Base-by-base conservation (phyloP, 345 rosid species). In the Microthlaspi erraticum region DNA sequence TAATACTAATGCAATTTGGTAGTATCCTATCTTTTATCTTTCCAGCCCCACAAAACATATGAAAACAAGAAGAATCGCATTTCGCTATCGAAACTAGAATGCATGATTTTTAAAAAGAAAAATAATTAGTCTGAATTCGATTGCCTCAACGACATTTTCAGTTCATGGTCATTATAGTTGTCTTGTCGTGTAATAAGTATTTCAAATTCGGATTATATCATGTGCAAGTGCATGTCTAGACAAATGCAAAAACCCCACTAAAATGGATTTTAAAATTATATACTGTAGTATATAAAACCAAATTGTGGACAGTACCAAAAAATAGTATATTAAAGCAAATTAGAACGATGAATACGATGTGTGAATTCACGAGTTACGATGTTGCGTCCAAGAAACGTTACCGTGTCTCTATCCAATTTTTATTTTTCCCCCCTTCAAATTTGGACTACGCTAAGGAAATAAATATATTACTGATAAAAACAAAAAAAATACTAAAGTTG, bases 331-430 rank as follows among this genome's bases (percentile, higher is more conserved):
- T 11, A 65, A 65, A 29, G 60, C 38, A 66, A 58, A 67, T 33
- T 33, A 33, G 51, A 74, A 53, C 73, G 78, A 68, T 67, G 73
- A 74, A 67, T 67, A 67, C 78, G 69, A 74, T 43, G 73, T 68
- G 58, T 60, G 69, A 67, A 67, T 67, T 74, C 78, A 68, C 78
- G 78, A 74, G 63, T 74, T 60, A 67, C 73, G 73, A 74, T 60
- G 69, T 67, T 67, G 63, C 78, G 78, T 74, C 64, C 73, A 53
- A 60, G 78, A 67, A 74, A 74, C 78, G 78, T 74, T 74, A 53
- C 69, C 36, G 43, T 74, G 68, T 60, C 78, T 44, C 57, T 51
- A 53, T 74, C 73, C 50, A 67, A 67, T 74, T 34, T 50, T 45
- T 66, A 42, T 10, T 37, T 36, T 20, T 5, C 14, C 0, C 9